Evolutionary conservation across 768 basidiomycete species (phyloP).

Genomic region (Chalciporus pseudorubinellus): DNA sequence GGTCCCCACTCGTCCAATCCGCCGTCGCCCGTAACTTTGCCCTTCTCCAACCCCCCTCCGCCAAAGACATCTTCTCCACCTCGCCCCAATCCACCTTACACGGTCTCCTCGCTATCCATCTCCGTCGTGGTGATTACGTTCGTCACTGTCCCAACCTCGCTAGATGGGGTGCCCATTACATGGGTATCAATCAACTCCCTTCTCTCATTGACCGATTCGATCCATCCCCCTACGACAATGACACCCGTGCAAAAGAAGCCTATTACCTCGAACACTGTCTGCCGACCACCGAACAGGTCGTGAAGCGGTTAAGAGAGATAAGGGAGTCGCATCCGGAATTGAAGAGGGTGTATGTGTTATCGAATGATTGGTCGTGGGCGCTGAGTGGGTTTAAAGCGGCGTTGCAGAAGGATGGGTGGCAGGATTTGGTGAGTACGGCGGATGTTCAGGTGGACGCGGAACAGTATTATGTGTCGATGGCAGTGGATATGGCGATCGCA

Average conservation of each 20-base stretch:
- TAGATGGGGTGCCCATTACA: conserved; percentile 39
- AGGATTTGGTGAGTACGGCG: conserved; percentile 41
- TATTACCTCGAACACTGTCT: conserved; percentile 33
- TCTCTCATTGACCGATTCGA: conserved; percentile 40
- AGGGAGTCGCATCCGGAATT: conserved; percentile 31
- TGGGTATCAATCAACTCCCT: conserved; percentile 45
- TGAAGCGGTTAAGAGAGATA: conserved; percentile 36
- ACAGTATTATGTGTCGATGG: conserved; percentile 48
- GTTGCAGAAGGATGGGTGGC: conserved; percentile 49
- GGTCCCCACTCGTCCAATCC: conserved; percentile 51
- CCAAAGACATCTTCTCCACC: conserved; percentile 17
- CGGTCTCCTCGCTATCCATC: conserved; percentile 53
- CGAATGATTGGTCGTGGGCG: conserved; percentile 49
- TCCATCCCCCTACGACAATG: conserved; percentile 10
- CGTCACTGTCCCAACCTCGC: conserved; percentile 49
- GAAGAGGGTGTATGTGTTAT: conserved; percentile 45
- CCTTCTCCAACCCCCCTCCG: conserved; percentile 37
- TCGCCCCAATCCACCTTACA: conserved; percentile 29
- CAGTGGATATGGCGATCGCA: conserved; percentile 61
- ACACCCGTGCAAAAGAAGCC: background rate
- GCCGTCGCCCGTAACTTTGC: conserved; percentile 51
- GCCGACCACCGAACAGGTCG: conserved; percentile 42
- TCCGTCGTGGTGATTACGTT: conserved; percentile 57
- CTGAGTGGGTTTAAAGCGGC: conserved; percentile 37
- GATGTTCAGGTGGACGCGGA: conserved; percentile 43